These are phyloP conservation scores for Tuctoria greenei DNA, from an alignment of 176 grass and related monocot genomes.

Conservation along the genomic window DNA sequence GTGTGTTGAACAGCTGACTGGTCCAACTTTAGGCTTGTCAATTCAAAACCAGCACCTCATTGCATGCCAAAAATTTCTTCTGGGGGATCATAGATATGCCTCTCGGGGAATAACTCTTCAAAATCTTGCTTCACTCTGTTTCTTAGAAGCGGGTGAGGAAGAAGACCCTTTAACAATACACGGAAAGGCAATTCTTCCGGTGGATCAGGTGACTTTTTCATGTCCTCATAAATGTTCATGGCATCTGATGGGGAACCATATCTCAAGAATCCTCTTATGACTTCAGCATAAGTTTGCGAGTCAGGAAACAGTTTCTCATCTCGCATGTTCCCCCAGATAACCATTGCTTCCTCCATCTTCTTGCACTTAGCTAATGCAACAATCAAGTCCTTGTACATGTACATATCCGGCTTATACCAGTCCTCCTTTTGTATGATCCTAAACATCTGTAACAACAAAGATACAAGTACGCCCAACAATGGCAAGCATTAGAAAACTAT, in stretches of 20 bases:
- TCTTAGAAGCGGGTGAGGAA: slow-evolving; percentile 78
- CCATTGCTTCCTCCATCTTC: slow-evolving; percentile 89
- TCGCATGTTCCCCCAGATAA: slow-evolving; percentile 80
- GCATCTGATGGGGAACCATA: slow-evolving; percentile 90
- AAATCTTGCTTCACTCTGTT: slow-evolving; percentile 98
- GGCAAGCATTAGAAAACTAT: slow-evolving; percentile 25
- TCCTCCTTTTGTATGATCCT: slow-evolving; percentile 85
- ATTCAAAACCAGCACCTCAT: slow-evolving; percentile 36
- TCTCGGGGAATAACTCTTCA: slow-evolving; percentile 86
- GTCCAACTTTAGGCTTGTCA: neutral
- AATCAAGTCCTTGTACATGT: slow-evolving; percentile 93
- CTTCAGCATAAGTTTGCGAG: slow-evolving; percentile 83
- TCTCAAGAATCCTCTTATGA: slow-evolving; percentile 89
- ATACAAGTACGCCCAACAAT: neutral
- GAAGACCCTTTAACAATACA: slow-evolving; percentile 84
- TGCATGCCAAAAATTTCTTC: slow-evolving; percentile 91
- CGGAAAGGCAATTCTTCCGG: slow-evolving; percentile 88
- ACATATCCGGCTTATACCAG: slow-evolving; percentile 98
- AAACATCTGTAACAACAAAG: slow-evolving; percentile 61
- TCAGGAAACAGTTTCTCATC: slow-evolving; percentile 83
- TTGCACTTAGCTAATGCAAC: slow-evolving; percentile 77
- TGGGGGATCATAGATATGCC: slow-evolving; percentile 94
- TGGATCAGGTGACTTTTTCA: slow-evolving; percentile 84
- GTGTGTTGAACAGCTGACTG: neutral
- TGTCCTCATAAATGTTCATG: slow-evolving; percentile 96